Evolutionary conservation across 1,139 yeast genomes (phyloP).

Genomic region (Entelexis paramagnoliae): DNA sequence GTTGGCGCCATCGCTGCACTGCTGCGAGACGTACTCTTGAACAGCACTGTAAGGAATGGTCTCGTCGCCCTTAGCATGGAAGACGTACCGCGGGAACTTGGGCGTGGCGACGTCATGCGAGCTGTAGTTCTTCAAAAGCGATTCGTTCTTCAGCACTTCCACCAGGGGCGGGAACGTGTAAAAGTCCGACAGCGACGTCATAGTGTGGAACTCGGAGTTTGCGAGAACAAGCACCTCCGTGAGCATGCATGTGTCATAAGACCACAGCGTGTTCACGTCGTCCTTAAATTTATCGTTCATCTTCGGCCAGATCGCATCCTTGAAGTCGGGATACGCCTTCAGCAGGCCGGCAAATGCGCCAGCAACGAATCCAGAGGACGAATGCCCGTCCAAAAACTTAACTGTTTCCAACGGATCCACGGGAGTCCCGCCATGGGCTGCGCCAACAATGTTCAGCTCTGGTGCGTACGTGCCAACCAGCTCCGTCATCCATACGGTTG

Average conservation of each 20-base stretch:
- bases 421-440: constrained; percentile 23
- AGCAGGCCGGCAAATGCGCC: constrained; percentile 22
- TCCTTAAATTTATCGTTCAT: constrained; percentile 7
- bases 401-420: constrained; percentile 25
- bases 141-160: constrained; percentile 7
- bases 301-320: constrained; percentile 7
- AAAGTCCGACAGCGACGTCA: constrained; percentile 1
- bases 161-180: neutral
- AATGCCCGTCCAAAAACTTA: constrained; percentile 19
- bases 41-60: constrained; percentile 26
- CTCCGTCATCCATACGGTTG: constrained; percentile 28
- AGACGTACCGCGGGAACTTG: constrained; percentile 27
- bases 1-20: constrained; percentile 26
- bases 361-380: neutral
- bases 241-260: constrained; percentile 11
- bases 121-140: constrained; percentile 13
- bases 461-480: constrained; percentile 27
- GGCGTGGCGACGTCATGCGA: constrained; percentile 20
- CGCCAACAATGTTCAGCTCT: constrained; percentile 26
- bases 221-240: constrained; percentile 6
- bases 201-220: constrained; percentile 9
- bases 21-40: constrained; percentile 23
- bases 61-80: constrained; percentile 28
- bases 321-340: constrained; percentile 19
- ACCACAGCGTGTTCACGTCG: neutral